phyloP scores from a whole-genome alignment of 345 rosid species.

The Citrus reticulata region DNA sequence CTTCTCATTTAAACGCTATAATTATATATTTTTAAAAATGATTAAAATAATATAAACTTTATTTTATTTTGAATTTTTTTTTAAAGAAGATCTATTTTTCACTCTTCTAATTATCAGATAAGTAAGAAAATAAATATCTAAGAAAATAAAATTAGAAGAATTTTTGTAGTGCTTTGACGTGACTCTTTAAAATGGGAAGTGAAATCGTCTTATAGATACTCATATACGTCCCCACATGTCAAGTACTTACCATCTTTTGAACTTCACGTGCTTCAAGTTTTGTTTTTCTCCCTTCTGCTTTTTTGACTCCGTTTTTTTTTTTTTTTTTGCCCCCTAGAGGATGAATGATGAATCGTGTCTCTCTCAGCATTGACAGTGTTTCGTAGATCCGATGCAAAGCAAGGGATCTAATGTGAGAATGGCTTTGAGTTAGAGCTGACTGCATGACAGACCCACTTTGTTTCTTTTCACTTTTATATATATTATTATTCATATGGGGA shows the following conservation, averaged over 20 bases:
- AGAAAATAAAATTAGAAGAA: too few species aligned
- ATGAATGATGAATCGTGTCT: not conserved
- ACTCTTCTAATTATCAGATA: too few species aligned
- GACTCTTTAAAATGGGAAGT: too few species aligned
- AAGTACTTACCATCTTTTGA: not conserved
- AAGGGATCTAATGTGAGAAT: conserved; percentile 3
- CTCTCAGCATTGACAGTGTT: conserved; percentile 21
- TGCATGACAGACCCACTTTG: conserved; percentile 12
- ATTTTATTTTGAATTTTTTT: too few species aligned
- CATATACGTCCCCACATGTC: conserved; percentile 6
- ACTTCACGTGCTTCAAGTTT: conserved; percentile 4
- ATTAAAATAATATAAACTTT: too few species aligned
- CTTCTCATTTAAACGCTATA: too few species aligned
- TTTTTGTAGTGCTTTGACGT: too few species aligned
- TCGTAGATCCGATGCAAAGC: conserved; percentile 33
- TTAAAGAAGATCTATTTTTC: too few species aligned
- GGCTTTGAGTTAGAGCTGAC: conserved; percentile 1
- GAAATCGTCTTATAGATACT: too few species aligned
- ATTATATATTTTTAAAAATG: too few species aligned
- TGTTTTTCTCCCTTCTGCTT: not conserved
- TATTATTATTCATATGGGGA: not conserved
- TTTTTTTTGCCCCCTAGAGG: not conserved
- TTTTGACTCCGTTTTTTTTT: not conserved
- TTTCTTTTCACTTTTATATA: not conserved
- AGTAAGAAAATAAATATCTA: too few species aligned